These are phyloP conservation scores for Pichia sp. DNA, from an alignment of 1,139 yeast genomes.

Conservation along the genomic window DNA sequence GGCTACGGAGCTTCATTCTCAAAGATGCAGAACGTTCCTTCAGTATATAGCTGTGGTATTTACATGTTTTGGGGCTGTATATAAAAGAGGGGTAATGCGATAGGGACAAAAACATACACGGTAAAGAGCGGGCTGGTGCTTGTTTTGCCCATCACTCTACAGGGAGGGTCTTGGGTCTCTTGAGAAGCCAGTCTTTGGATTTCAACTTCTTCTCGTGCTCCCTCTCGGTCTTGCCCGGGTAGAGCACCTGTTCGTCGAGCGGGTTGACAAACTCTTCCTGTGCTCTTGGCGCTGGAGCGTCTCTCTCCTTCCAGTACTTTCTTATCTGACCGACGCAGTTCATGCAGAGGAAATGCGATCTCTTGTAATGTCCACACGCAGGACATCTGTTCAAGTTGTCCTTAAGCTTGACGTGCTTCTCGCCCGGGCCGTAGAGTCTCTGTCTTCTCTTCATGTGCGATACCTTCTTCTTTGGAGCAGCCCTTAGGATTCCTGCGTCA, in stretches of 20 bases:
- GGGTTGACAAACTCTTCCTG: slow-evolving; percentile 51
- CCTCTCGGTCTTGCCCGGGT: slow-evolving; percentile 69
- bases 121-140: background rate
- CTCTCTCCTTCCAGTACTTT: slow-evolving; percentile 60
- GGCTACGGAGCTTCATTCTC: background rate
- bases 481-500: slow-evolving; percentile 67
- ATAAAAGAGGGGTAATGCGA: background rate
- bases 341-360: slow-evolving; percentile 91
- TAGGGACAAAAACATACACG: background rate
- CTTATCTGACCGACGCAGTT: slow-evolving; percentile 82
- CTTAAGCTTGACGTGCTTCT: slow-evolving; percentile 72
- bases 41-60: background rate
- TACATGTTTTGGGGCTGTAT: background rate
- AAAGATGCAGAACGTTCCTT: background rate
- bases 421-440: slow-evolving; percentile 76
- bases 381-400: slow-evolving; percentile 86
- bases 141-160: slow-evolving; percentile 32
- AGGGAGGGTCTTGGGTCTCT: slow-evolving; percentile 53
- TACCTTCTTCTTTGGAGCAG: slow-evolving; percentile 91
- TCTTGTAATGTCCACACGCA: slow-evolving; percentile 87
- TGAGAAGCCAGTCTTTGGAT: slow-evolving; percentile 65
- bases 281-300: slow-evolving; percentile 31
- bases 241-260: slow-evolving; percentile 60
- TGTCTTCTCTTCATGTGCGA: slow-evolving; percentile 84
- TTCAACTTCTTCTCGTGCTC: slow-evolving; percentile 45